phyloP scores from a whole-genome alignment of 371 early-diverging fungal genomes.

The Mortierella sp. region DNA sequence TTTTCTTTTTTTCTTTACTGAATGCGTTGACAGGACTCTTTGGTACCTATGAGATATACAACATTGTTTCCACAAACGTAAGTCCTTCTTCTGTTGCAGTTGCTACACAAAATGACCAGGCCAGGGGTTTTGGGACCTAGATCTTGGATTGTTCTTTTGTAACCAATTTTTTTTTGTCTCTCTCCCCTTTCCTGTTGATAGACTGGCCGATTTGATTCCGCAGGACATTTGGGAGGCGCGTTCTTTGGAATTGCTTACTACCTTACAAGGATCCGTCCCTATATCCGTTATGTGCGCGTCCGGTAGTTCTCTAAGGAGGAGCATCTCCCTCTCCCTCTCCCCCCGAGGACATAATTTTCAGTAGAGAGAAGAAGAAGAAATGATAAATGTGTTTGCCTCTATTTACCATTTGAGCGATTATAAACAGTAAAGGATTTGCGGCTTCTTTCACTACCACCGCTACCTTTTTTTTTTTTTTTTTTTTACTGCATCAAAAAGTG shows the following conservation, averaged over 20 bases:
- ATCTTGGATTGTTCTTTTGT: background rate
- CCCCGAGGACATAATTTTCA: background rate
- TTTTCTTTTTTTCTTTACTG: background rate
- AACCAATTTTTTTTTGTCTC: background rate
- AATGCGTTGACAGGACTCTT: constrained; percentile 23
- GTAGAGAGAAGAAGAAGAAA: background rate
- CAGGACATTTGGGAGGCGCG: constrained; percentile 68
- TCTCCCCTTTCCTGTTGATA: background rate
- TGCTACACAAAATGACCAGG: background rate
- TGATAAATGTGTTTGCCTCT: too few relatives aligned
- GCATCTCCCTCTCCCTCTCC: background rate
- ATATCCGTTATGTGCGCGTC: constrained; percentile 14
- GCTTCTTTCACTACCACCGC: too few relatives aligned
- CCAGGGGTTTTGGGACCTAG: background rate
- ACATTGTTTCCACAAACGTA: constrained; percentile 37
- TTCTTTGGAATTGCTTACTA: constrained; percentile 67
- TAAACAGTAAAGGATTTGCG: too few relatives aligned
- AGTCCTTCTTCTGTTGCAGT: constrained; percentile 3
- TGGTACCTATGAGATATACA: constrained; percentile 43
- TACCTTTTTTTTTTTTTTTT: too few relatives aligned
- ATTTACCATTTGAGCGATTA: too few relatives aligned
- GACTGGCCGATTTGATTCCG: constrained; percentile 62
- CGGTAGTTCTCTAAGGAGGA: background rate
- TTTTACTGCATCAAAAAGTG: too few relatives aligned
- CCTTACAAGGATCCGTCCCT: constrained; percentile 60